Evolutionary conservation across 2,329 filamentous ascomycete species (phyloP).

Genomic region (Ophiostoma sp.): DNA sequence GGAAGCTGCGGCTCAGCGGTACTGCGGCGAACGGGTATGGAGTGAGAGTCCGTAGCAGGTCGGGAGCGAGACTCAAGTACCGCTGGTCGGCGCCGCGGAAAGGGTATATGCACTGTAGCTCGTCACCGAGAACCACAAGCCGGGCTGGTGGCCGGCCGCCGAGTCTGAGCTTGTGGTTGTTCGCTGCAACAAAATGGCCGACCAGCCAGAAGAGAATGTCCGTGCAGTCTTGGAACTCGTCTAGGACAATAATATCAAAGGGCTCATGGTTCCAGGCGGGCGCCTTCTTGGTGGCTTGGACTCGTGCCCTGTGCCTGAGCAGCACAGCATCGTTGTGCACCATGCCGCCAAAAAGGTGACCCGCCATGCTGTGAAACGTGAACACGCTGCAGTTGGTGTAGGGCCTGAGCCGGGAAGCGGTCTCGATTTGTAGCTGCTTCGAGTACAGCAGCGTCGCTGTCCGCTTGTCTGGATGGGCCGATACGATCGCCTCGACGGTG

Average conservation of each 20-base stretch:
- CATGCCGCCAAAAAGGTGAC: background rate
- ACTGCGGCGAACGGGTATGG: background rate
- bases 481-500: background rate
- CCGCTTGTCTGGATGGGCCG: background rate
- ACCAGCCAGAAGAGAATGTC: background rate
- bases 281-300: background rate
- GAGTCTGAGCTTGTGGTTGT: background rate
- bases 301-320: background rate
- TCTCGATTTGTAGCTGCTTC: background rate
- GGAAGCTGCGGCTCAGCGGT: slow-evolving; percentile 6
- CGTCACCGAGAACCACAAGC: background rate
- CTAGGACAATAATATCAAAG: slow-evolving; percentile 1
- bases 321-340: background rate
- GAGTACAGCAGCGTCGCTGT: background rate
- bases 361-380: background rate
- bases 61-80: background rate
- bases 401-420: background rate
- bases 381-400: background rate
- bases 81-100: background rate
- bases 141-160: background rate
- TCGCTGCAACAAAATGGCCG: background rate
- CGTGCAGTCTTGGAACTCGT: slow-evolving; percentile 1
- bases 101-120: background rate
- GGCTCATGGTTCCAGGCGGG: background rate
- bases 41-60: background rate